These are phyloP conservation scores for Colletotrichum chlorophyti DNA, from an alignment of 2,329 filamentous ascomycete species.

Conservation along the genomic window DNA sequence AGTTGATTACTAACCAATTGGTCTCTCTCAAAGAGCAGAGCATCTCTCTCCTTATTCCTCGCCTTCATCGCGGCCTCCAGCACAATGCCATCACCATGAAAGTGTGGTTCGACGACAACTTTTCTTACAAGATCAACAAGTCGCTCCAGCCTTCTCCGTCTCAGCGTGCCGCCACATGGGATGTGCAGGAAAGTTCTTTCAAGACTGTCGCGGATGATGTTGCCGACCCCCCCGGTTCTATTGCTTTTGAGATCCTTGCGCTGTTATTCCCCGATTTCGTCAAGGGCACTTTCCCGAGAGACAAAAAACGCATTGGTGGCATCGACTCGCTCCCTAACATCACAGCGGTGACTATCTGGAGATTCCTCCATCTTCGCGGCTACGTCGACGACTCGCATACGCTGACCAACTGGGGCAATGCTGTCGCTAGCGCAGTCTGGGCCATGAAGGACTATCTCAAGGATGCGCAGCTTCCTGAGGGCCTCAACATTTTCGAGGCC, in stretches of 20 bases:
- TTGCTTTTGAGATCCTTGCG: conserved; percentile 69
- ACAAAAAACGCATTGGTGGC: conserved; percentile 63
- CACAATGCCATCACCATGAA: conserved; percentile 79
- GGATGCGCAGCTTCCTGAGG: conserved; percentile 46
- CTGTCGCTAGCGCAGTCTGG: conserved; percentile 73
- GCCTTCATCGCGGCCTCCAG: conserved; percentile 83
- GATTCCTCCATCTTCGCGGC: conserved; percentile 86
- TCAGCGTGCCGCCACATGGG: conserved; percentile 68
- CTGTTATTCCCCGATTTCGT: conserved; percentile 75
- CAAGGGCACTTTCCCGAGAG: conserved; percentile 69
- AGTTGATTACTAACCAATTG: conserved; percentile 77
- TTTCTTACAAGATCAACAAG: conserved; percentile 70
- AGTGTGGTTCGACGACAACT: conserved; percentile 83
- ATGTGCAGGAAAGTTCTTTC: conserved; percentile 68
- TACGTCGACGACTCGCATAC: conserved; percentile 83
- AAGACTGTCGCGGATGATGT: conserved; percentile 52
- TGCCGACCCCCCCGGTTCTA: conserved; percentile 49
- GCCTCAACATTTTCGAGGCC: conserved; percentile 72
- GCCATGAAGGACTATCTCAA: conserved; percentile 61
- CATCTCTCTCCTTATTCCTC: conserved; percentile 78
- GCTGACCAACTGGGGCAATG: conserved; percentile 84
- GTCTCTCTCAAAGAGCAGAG: conserved; percentile 78
- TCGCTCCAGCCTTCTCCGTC: conserved; percentile 54
- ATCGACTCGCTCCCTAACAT: conserved; percentile 72
- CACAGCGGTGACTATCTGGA: conserved; percentile 78